Evolutionary conservation across 345 rosid genomes (phyloP).

Genomic region (Lenwebbia sp.): DNA sequence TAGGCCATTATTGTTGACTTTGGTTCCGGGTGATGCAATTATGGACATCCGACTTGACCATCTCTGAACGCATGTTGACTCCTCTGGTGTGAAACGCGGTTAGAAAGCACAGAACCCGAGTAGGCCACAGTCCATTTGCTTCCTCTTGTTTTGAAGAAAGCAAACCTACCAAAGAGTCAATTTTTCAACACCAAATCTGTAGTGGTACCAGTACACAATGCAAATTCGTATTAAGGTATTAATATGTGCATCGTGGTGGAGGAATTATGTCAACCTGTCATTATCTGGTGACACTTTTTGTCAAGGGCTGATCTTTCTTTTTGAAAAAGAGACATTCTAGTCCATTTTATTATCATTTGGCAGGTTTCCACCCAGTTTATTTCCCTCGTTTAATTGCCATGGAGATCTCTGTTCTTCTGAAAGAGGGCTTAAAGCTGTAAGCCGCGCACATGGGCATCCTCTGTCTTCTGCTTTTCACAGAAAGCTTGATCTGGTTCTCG

Average conservation of each 20-base stretch:
- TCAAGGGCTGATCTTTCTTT: neutral
- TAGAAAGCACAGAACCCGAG: neutral
- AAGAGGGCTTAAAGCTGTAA: neutral
- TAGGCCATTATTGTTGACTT: neutral
- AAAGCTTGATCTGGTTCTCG: neutral
- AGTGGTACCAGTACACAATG: neutral
- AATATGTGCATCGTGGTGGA: neutral
- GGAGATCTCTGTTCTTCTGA: neutral
- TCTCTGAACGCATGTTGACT: neutral
- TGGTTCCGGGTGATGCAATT: neutral
- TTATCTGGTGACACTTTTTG: neutral
- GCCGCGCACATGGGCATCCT: neutral
- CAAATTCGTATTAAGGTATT: neutral
- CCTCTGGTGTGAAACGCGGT: neutral
- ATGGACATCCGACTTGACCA: neutral
- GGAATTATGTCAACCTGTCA: neutral
- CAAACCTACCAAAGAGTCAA: neutral
- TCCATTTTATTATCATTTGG: neutral
- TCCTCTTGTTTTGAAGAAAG: neutral
- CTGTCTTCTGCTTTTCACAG: neutral
- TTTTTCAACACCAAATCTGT: neutral
- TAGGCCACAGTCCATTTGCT: neutral
- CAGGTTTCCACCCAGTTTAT: neutral
- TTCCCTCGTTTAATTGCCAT: neutral
- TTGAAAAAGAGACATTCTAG: neutral